phyloP scores from a whole-genome alignment of 2,329 filamentous ascomycete species.

The Coniochaeta pulveracea region DNA sequence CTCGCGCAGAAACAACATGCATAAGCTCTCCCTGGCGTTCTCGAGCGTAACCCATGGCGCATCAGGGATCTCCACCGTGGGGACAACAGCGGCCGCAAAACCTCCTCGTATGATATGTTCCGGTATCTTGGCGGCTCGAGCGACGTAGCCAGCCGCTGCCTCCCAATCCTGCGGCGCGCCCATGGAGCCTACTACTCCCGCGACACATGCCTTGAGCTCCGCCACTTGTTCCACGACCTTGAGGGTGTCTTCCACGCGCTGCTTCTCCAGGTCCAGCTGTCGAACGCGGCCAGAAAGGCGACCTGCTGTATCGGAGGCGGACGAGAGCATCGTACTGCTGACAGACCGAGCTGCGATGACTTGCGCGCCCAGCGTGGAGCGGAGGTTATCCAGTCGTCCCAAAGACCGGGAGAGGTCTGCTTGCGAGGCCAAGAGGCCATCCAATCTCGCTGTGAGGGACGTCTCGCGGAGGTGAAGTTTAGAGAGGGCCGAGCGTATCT shows the following conservation, averaged over 20 bases:
- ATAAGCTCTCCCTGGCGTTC: conserved; percentile 78
- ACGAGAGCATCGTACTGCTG: conserved; percentile 81
- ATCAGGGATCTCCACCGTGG: conserved; percentile 91
- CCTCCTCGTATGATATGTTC: conserved; percentile 67
- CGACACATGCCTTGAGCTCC: conserved; percentile 91
- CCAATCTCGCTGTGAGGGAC: conserved; percentile 60
- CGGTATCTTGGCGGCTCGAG: conserved; percentile 72
- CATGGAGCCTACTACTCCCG: conserved; percentile 93
- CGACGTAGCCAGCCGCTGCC: conserved; percentile 81
- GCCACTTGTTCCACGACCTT: conserved; percentile 91
- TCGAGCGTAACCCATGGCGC: conserved; percentile 79
- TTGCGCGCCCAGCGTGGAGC: conserved; percentile 79
- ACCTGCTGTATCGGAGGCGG: conserved; percentile 74
- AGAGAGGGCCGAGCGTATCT: conserved; percentile 68
- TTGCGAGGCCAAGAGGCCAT: conserved; percentile 70
- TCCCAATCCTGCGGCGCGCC: conserved; percentile 98
- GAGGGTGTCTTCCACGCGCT: conserved; percentile 79
- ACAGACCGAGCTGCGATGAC: conserved; percentile 73
- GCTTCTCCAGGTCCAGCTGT: conserved; percentile 81
- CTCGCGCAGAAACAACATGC: conserved; percentile 81
- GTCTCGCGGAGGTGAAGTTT: conserved; percentile 68
- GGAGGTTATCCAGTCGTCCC: conserved; percentile 75
- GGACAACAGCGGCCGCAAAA: conserved; percentile 87
- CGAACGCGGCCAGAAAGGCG: conserved; percentile 81
- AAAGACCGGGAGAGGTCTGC: conserved; percentile 80